phyloP scores from a whole-genome alignment of 768 basidiomycete species.

The Termitomyces sp. region DNA sequence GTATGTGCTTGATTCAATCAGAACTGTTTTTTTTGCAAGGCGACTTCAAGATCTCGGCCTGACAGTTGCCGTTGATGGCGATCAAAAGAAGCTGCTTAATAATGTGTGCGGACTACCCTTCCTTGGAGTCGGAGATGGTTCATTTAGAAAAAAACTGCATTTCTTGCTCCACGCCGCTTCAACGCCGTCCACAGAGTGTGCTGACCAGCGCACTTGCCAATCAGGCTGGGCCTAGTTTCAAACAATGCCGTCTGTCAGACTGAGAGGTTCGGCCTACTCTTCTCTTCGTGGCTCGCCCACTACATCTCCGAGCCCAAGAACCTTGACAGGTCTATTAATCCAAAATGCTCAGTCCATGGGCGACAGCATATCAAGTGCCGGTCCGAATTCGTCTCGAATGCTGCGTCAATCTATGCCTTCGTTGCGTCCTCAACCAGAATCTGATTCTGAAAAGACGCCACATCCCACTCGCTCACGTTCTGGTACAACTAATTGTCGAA shows the following conservation, averaged over 20 bases:
- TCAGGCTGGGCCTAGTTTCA: not conserved
- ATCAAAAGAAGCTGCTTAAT: no score
- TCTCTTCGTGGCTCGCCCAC: slow-evolving; percentile 19
- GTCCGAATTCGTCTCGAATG: slow-evolving; percentile 11
- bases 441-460: not conserved
- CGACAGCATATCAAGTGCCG: not conserved
- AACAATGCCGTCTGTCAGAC: slow-evolving; percentile 48
- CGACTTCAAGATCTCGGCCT: no score
- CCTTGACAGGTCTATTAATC: slow-evolving; percentile 16
- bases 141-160: not conserved
- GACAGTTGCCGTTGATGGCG: no score
- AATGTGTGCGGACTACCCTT: no score
- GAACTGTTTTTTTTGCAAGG: no score
- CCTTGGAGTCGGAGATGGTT: not conserved
- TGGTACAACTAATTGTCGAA: slow-evolving; percentile 29
- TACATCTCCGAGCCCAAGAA: not conserved
- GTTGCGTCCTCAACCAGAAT: slow-evolving; percentile 10
- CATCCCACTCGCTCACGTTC: slow-evolving; percentile 25
- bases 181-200: not conserved
- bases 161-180: not conserved
- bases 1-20: no score
- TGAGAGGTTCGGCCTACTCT: slow-evolving; percentile 35
- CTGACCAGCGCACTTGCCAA: not conserved
- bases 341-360: slow-evolving; percentile 10
- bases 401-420: slow-evolving; percentile 20